Conservation (phyloP, 768 basidiomycete genomes). For the Pulveroboletus sp. region DNA sequence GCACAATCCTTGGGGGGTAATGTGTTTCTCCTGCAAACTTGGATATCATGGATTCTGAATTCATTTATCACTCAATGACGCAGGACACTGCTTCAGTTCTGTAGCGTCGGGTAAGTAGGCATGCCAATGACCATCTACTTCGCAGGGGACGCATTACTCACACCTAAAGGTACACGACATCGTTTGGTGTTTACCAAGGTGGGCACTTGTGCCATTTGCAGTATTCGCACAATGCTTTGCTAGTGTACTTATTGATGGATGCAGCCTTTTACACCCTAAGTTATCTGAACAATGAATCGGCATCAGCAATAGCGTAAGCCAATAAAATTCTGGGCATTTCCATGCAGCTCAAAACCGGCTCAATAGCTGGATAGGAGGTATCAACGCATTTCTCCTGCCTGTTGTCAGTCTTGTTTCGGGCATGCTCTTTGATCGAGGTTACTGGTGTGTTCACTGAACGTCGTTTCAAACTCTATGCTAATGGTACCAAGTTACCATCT, state of each 20-base stretch:
- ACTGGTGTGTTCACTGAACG: conserved; percentile 35
- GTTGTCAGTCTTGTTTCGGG: conserved; percentile 41
- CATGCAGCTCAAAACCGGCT: background rate
- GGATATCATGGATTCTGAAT: background rate
- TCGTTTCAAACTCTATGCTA: background rate
- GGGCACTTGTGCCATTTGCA: background rate
- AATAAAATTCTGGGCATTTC: background rate
- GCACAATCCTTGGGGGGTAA: conserved; percentile 22
- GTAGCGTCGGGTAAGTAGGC: conserved; percentile 34
- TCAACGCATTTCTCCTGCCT: conserved; percentile 41
- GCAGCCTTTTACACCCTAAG: conserved; percentile 38
- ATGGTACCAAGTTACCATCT: conserved; percentile 36
- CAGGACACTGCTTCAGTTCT: conserved; percentile 32
- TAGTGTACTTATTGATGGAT: background rate
- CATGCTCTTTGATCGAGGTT: conserved; percentile 48
- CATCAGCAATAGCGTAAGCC: conserved; percentile 38
- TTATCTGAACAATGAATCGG: conserved; percentile 32
- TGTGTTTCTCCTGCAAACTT: background rate
- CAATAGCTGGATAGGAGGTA: conserved; percentile 44
- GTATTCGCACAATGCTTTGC: too few species aligned
- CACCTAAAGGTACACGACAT: conserved; percentile 27
- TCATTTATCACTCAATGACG: background rate
- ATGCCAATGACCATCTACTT: background rate
- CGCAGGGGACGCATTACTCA: background rate
- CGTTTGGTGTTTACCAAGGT: conserved; percentile 44